Evolutionary conservation across 2,329 filamentous ascomycete species (phyloP).

Genomic region (Exophiala sp.): DNA sequence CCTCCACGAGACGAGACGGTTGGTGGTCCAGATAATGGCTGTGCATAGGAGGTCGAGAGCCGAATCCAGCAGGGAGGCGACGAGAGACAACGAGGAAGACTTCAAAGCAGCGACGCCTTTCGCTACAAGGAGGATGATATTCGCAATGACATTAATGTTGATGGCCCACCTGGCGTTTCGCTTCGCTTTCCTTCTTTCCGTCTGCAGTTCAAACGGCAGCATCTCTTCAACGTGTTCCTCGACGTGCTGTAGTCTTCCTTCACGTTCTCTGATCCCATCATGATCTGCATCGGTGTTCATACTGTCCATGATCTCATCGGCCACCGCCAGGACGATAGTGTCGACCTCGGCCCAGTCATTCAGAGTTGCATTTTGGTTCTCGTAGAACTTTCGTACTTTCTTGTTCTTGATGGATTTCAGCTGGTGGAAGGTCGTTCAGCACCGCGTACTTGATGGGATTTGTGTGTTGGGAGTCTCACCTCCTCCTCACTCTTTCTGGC

Average conservation of each 20-base stretch:
- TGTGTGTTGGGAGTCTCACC: constrained; percentile 29
- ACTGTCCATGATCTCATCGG: constrained; percentile 55
- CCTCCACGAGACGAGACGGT: constrained; percentile 54
- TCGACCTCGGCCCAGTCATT: constrained; percentile 57
- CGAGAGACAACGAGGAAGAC: constrained; percentile 55
- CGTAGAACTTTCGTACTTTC: constrained; percentile 50
- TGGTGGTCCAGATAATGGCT: constrained; percentile 56
- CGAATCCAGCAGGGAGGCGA: constrained; percentile 57
- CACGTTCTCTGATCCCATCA: constrained; percentile 51
- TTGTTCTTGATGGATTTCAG: constrained; percentile 48
- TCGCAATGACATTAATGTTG: constrained; percentile 57
- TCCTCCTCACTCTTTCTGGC: constrained; percentile 50
- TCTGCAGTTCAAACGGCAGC: constrained; percentile 50
- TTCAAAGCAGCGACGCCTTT: constrained; percentile 52
- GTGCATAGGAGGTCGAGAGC: constrained; percentile 57
- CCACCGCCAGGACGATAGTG: constrained; percentile 50
- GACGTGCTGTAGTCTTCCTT: constrained; percentile 46
- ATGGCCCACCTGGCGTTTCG: constrained; percentile 52
- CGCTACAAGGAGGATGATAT: constrained; percentile 51
- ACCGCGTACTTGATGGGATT: background rate
- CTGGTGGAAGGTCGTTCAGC: constrained; percentile 6
- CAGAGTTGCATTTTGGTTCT: constrained; percentile 49
- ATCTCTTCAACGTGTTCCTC: constrained; percentile 50
- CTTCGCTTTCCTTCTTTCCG: constrained; percentile 43
- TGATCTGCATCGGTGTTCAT: constrained; percentile 55